Evolutionary conservation across 495 filamentous ascomycete species (phyloP).

Genomic region (Aspergillus coremiiformis): DNA sequence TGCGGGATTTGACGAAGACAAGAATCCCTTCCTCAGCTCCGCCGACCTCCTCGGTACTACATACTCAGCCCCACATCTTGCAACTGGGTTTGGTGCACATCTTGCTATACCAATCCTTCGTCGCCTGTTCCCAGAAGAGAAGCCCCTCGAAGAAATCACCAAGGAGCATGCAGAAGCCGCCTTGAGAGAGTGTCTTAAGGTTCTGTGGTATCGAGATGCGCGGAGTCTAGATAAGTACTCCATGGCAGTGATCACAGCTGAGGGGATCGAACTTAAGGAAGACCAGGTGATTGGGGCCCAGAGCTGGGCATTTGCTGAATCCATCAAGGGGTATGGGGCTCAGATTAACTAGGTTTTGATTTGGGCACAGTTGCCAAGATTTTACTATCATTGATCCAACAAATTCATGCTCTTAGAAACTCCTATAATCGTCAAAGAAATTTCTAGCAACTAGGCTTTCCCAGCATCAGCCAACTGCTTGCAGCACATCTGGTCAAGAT

Average conservation of each 20-base stretch:
- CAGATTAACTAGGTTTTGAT: conserved; percentile 46
- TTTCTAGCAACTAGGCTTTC: too few relatives aligned
- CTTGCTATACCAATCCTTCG: conserved; percentile 88
- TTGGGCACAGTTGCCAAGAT: conserved; percentile 2
- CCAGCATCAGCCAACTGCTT: too few relatives aligned
- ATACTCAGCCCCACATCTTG: conserved; percentile 76
- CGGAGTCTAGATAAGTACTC: conserved; percentile 86
- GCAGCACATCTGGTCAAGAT: too few relatives aligned
- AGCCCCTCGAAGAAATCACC: conserved; percentile 56
- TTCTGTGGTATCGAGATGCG: conserved; percentile 94
- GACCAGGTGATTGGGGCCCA: conserved; percentile 70
- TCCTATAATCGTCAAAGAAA: too few relatives aligned
- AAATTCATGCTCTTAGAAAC: too few relatives aligned
- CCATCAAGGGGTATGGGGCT: conserved; percentile 70
- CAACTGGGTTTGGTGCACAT: conserved; percentile 90
- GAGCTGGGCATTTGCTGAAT: conserved; percentile 96
- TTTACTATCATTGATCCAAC: neutral
- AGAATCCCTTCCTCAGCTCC: conserved; percentile 78
- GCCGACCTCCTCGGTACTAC: conserved; percentile 92
- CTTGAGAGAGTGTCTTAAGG: conserved; percentile 92
- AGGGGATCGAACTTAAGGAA: conserved; percentile 71
- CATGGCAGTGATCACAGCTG: conserved; percentile 79
- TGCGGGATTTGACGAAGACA: conserved; percentile 72
- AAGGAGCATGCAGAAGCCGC: conserved; percentile 72
- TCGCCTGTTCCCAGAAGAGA: conserved; percentile 73